Evolutionary conservation across 169 alveolate species (phyloP), one percentile per base, ranked within the genome.

Genomic region (Blepharisma undulans): DNA sequence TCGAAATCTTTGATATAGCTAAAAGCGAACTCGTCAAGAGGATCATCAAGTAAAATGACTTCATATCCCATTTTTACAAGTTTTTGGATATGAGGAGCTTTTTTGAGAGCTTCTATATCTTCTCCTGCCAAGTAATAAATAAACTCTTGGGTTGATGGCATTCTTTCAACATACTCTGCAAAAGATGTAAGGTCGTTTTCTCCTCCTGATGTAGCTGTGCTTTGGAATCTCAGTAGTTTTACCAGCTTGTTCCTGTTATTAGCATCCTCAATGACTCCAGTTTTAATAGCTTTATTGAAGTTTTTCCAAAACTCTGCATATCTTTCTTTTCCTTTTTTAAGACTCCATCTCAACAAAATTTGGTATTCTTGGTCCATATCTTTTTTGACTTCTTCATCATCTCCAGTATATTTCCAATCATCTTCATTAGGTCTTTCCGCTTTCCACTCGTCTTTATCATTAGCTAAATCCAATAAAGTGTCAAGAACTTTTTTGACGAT

Each of bases 231-330:
- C 66, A 96, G 95, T 84, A 99, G 93, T 84, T 99, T 97, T 0
- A 99, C 99, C 36, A 98, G 96, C 86, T 98, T 99, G 89, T 96
- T 96, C 95, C 99, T 98, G 93, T 99, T 98, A 90, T 97, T 97
- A 60, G 99, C 94, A 94, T 99, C 99, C 95, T 99, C 99, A 89
- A 98, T 99, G 1, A 98, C 99, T 72, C 99, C 99, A 80, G 98
- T 95, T 95, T 99, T 98, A 34, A 97, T 93, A 93, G 96, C 97
- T 95, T 98, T 98, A 59, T 99, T 98, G 89, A 96, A 98, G 80
- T 97, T 92, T 60, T 98, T 98, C 96, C 98, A 95, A 96, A 99
- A 99, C 93, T 96, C 98, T 79, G 91, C 94, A 97, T 98, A 99
- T 78, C 98, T 94, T 33, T 96, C 98, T 48, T 94, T 94, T 21